Conservation (phyloP, 1,284 basidiomycete genomes). For the Rhodotorula sp. region DNA sequence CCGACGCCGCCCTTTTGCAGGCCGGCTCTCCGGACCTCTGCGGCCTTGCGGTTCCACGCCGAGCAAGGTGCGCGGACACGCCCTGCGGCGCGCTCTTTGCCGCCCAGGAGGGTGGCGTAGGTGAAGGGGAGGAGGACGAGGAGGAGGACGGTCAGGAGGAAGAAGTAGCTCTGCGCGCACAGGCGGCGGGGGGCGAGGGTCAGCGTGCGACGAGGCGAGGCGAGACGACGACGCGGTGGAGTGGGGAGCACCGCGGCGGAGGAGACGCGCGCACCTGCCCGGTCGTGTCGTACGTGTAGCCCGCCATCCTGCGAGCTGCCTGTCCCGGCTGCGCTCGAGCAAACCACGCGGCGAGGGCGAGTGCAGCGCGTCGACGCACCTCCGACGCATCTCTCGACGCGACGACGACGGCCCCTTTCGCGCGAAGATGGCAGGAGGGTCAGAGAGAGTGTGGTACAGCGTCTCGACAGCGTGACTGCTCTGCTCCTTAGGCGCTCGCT, state of each 20-base stretch:
- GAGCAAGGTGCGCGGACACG: conserved; percentile 39
- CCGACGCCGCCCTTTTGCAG: conserved; percentile 17
- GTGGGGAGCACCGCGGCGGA: no score
- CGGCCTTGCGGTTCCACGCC: conserved; percentile 45
- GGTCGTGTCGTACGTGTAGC: conserved; percentile 38
- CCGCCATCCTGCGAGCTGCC: conserved; percentile 23
- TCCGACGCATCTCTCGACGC: no score
- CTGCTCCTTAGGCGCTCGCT: no score
- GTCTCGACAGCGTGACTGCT: no score
- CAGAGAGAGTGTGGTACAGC: no score
- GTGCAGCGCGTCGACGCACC: no score
- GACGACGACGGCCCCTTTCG: no score
- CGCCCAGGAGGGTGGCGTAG: conserved; percentile 36
- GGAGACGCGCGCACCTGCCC: conserved; percentile 25
- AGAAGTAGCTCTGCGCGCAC: conserved; percentile 42
- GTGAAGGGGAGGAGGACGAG: conserved; percentile 45
- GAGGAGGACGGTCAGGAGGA: conserved; percentile 45
- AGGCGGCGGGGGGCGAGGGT: not conserved
- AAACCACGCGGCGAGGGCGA: no score
- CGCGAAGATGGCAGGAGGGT: no score
- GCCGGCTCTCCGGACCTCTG: conserved; percentile 25
- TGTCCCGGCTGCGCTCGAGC: no score
- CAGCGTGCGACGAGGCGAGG: not conserved
- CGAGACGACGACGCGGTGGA: no score
- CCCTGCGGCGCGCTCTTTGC: conserved; percentile 23